Percentiles rank a stretch among this genome's conserved stretches.
Conservation (phyloP, 352 stramenopile genomes). For the Phytopythium ostracodes region DNA sequence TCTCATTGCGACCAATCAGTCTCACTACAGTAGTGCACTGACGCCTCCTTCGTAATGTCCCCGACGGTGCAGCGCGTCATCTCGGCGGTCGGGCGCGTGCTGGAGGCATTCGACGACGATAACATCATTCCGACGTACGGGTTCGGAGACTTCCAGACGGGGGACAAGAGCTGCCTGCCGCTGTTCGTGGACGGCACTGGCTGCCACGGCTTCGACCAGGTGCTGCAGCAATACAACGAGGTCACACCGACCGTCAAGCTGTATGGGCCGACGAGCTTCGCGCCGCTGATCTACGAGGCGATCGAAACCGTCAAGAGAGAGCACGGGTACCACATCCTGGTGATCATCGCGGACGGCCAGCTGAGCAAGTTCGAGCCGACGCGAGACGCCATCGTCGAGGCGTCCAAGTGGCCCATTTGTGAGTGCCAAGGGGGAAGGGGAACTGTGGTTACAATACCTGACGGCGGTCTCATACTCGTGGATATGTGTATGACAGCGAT, state of each 20-base stretch:
- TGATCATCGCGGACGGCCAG: constrained; percentile 67
- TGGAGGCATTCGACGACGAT: constrained; percentile 79
- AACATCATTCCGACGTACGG: constrained; percentile 71
- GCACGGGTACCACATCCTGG: constrained; percentile 70
- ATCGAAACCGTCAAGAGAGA: constrained; percentile 38
- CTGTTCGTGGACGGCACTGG: constrained; percentile 27
- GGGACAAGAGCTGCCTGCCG: constrained; percentile 44
- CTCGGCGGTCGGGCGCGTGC: constrained; percentile 51
- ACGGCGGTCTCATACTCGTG: too few relatives aligned
- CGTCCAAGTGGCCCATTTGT: constrained; percentile 65
- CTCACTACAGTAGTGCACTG: background rate
- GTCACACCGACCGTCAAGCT: constrained; percentile 54
- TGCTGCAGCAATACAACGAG: constrained; percentile 55
- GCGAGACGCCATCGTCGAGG: constrained; percentile 55
- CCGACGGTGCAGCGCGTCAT: constrained; percentile 33
- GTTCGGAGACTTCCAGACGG: constrained; percentile 59
- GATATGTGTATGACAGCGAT: constrained; percentile 26
- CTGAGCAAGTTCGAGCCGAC: constrained; percentile 57
- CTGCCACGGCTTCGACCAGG: constrained; percentile 53
- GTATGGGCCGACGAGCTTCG: constrained; percentile 71
- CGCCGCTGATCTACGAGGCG: constrained; percentile 56
- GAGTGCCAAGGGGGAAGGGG: constrained; percentile 8
- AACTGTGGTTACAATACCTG: too few relatives aligned
- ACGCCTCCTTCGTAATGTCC: too few relatives aligned
- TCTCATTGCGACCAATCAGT: background rate